phyloP scores from a whole-genome alignment of 805 yeast genomes.

The Metschnikowia amazonensis region DNA sequence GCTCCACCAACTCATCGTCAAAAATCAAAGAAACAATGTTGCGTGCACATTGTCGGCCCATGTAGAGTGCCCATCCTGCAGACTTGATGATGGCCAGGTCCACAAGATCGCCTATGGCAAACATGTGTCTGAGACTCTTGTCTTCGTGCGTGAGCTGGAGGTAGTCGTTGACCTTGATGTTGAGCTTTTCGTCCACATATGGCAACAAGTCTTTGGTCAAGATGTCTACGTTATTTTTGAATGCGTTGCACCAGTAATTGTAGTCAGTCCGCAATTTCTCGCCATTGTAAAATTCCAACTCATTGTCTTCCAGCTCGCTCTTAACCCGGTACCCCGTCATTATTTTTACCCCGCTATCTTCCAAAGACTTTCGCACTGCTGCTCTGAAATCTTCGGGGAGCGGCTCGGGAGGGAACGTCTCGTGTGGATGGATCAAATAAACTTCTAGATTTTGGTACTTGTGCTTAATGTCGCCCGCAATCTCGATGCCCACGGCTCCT shows the following conservation, averaged over 20 bases:
- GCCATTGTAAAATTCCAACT: slow-evolving; percentile 28
- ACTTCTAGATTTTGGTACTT: slow-evolving; percentile 36
- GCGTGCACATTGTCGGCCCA: slow-evolving; percentile 39
- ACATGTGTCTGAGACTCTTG: slow-evolving; percentile 23
- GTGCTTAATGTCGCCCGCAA: slow-evolving; percentile 45
- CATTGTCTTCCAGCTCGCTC: slow-evolving; percentile 19
- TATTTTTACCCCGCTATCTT: slow-evolving; percentile 27
- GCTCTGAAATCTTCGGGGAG: slow-evolving; percentile 29
- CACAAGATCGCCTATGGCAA: slow-evolving; percentile 38
- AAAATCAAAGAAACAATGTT: slow-evolving; percentile 30
- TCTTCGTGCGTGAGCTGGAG: slow-evolving; percentile 27
- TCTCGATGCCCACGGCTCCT: slow-evolving; percentile 51
- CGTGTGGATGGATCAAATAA: slow-evolving; percentile 37
- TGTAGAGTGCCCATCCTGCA: slow-evolving; percentile 45
- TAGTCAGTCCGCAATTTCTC: slow-evolving; percentile 26
- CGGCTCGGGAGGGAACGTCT: slow-evolving; percentile 36
- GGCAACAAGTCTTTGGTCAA: slow-evolving; percentile 20
- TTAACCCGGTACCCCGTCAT: slow-evolving; percentile 29
- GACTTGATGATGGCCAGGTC: slow-evolving; percentile 40
- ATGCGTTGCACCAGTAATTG: slow-evolving; percentile 37
- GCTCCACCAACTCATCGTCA: slow-evolving; percentile 31
- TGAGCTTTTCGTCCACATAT: slow-evolving; percentile 27
- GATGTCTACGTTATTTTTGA: slow-evolving; percentile 30
- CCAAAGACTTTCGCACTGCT: slow-evolving; percentile 25
- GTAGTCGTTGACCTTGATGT: slow-evolving; percentile 35